phyloP scores from a whole-genome alignment of 192 early-diverging fungal genomes.

The Rhizophagus sp. region DNA sequence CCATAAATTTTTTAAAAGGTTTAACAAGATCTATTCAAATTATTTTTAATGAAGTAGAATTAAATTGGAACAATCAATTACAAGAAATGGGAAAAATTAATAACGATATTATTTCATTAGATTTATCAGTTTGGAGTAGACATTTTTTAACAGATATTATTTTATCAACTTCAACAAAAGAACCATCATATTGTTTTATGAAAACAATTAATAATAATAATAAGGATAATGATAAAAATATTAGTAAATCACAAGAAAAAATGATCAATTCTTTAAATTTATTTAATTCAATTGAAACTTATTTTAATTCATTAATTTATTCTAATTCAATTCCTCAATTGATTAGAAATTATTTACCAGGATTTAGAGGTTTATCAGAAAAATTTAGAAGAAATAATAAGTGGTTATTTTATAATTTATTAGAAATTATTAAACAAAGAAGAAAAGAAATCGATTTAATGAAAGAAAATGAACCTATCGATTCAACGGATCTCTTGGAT shows the following conservation, averaged over 20 bases:
- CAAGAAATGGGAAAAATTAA: background rate
- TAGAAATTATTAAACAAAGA: slow-evolving; percentile 16
- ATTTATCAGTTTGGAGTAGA: slow-evolving; percentile 9
- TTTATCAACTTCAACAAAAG: background rate
- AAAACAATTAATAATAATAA: background rate
- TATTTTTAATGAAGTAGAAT: background rate
- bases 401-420: background rate
- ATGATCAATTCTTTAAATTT: background rate
- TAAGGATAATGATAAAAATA: too few species aligned
- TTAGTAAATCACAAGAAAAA: background rate
- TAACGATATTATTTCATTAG: background rate
- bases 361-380: background rate
- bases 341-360: slow-evolving; percentile 8
- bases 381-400: background rate
- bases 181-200: background rate
- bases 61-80: background rate
- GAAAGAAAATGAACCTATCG: background rate
- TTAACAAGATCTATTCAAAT: slow-evolving; percentile 8
- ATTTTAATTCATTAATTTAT: slow-evolving; percentile 2
- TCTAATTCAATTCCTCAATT: background rate
- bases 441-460: slow-evolving; percentile 1
- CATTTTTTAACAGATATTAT: slow-evolving; percentile 6
- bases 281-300: background rate
- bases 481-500: slow-evolving; percentile 1
- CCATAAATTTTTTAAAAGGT: slow-evolving; percentile 29